Evolutionary conservation across 2,329 filamentous ascomycete species (phyloP).

Genomic region (Diaporthe citrichinensis): DNA sequence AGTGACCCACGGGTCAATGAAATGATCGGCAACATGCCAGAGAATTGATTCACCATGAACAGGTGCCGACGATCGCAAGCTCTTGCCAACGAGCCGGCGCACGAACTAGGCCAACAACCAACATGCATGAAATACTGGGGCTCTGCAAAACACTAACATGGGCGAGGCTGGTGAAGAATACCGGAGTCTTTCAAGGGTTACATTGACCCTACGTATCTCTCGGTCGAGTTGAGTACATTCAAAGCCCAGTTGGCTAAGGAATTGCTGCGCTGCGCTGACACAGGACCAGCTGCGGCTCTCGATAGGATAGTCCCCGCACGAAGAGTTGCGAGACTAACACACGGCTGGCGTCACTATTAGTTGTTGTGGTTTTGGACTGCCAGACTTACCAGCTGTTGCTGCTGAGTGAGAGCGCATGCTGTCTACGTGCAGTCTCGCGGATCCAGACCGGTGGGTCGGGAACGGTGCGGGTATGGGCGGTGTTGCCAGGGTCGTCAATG

Average conservation of each 20-base stretch:
- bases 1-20: too few relatives aligned
- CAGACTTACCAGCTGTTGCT: neutral
- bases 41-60: neutral
- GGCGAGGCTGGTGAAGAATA: neutral
- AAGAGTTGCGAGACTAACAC: neutral
- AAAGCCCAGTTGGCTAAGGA: too few relatives aligned
- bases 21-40: neutral
- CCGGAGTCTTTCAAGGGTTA: neutral
- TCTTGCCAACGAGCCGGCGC: neutral
- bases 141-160: neutral
- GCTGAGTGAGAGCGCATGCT: neutral
- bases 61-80: neutral
- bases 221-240: too few relatives aligned
- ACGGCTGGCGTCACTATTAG: neutral
- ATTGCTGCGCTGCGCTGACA: neutral
- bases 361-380: neutral
- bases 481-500: neutral
- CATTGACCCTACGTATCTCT: neutral
- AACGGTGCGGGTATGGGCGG: neutral
- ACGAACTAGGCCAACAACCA: too few relatives aligned
- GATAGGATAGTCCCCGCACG: neutral
- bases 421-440: neutral
- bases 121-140: slow-evolving; percentile 12
- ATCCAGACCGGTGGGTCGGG: neutral
- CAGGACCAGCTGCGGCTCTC: neutral